Evolutionary conservation across 202 grass and related monocot genomes (phyloP).

Genomic region (Saccharum hybrid): DNA sequence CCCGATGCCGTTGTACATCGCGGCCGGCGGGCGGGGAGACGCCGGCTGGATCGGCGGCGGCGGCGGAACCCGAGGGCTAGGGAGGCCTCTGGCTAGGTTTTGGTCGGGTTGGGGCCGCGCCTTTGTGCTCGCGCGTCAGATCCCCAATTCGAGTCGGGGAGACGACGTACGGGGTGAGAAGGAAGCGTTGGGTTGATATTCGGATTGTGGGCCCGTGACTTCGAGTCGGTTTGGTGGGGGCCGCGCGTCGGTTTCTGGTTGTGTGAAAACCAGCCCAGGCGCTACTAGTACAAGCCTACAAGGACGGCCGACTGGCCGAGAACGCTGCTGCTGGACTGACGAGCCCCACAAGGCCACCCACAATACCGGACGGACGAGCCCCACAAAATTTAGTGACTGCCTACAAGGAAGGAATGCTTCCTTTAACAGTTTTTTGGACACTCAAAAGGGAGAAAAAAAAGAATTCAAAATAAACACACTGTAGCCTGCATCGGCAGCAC

Average conservation of each 20-base stretch:
- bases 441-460: too few relatives aligned
- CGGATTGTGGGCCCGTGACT: neutral
- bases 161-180: neutral
- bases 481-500: too few relatives aligned
- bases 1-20: slow-evolving; percentile 97
- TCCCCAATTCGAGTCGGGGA: slow-evolving; percentile 17
- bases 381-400: too few relatives aligned
- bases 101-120: neutral
- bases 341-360: too few relatives aligned
- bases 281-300: too few relatives aligned
- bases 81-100: neutral
- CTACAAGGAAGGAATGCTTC: too few relatives aligned
- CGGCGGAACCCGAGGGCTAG: neutral
- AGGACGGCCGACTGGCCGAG: too few relatives aligned
- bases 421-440: too few relatives aligned
- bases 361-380: too few relatives aligned
- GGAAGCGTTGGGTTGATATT: neutral
- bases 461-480: too few relatives aligned
- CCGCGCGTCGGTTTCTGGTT: neutral
- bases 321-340: too few relatives aligned
- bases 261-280: too few relatives aligned
- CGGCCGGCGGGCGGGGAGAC: neutral
- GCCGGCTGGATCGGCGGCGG: neutral
- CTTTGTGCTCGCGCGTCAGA: neutral
- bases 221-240: neutral